Evolutionary conservation across 306 rosid genomes (phyloP), one percentile per base, ranked within the genome.

Genomic region (Ceratonia siliqua): DNA sequence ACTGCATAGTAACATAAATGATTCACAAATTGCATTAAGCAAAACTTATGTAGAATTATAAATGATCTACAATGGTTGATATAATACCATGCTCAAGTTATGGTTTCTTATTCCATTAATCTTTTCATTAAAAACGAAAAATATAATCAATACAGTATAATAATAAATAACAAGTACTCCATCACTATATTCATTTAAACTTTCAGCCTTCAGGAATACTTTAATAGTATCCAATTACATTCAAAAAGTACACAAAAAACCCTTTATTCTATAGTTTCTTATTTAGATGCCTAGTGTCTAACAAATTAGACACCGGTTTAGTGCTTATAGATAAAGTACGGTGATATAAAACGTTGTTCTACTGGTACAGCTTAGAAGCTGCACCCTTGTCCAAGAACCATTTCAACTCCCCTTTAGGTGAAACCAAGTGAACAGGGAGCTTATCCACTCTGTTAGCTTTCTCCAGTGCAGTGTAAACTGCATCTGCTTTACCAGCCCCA

Each of bases 321-420:
- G 45, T 33, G 24, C 24, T n/a, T 56, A 13, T 1, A 14, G 11
- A 33, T 5, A 32, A 8, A 10, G 14, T 58, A 28, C 13, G 53
- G n/a, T 72, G 70, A 25, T 55, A 53, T 20, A 52, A 24, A 15
- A 0, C 1, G 50, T 22, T 41, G 58, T 45, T 32, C 5, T 64
- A 48, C 43, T 79, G 36, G 65, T 86, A 87, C 59, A 90, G 82
- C 88, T 78, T 92, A 2, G 90, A 82, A 69, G 96, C 97, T 5
- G 97, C 96, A 75, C 70, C 89, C 61, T 87, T 88, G 70, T 92
- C 97, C 67, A 92, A 78, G 82, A 89, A 90, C 96, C 96, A 93
- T 33, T 83, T 87, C 62, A 93, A 66, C 28, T 78, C 89, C 7
- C 88, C 97, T 42, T 86, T 85, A 4, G 98, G 91, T 6, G 86